Evolutionary conservation across 495 filamentous ascomycete genomes (phyloP), one percentile per base, ranked within the genome.

Genomic region (Trichocladium antarcticum): DNA sequence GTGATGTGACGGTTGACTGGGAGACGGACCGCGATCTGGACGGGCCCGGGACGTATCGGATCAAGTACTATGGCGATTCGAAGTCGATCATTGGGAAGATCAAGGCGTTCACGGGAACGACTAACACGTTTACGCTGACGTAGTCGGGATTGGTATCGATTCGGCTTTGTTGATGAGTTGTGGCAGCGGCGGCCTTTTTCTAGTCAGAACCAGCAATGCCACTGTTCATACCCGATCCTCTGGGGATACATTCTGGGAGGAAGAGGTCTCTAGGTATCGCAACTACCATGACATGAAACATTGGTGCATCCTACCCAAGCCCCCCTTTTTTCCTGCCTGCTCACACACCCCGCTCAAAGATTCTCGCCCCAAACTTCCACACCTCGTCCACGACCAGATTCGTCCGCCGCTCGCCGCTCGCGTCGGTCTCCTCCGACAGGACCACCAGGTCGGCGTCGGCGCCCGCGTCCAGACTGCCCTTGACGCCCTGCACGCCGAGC

Each of bases 41-140:
- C 16, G 62, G 68, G 54, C 63, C 66, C 36, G 90, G 88, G 14
- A 80, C 73, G 45, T 96, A 94, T 67, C 73, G 92, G 41, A 69
- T 92, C 35, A 78, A 72, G 67, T 97, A 98, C 60, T 87, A 83
- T 68, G 92, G 92, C 0, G 88, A 95, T 69, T 73, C 75, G 17
- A 96, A 90, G 73, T 69, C 70, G 6, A 51, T 71, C 19, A 45
- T 81, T 19, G 89, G 90, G 14, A 68, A 55, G 21, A 78, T 95
- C 37, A 75, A 69, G 39, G 64, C 73, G 20, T 97, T 97, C 72
- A 72, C 80, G 57, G 89, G 88, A 5, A 72, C 74, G 27, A 87
- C 83, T 57, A 68, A 72, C 38, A 60, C 61, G 42, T 94, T 94
- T 68, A 78, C 55, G 19, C 42, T 76, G 38, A 50, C 55, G 6